Evolutionary conservation across 2,329 filamentous ascomycete genomes (phyloP), one percentile per base, ranked within the genome.

Genomic region (Westerdykella sp.): DNA sequence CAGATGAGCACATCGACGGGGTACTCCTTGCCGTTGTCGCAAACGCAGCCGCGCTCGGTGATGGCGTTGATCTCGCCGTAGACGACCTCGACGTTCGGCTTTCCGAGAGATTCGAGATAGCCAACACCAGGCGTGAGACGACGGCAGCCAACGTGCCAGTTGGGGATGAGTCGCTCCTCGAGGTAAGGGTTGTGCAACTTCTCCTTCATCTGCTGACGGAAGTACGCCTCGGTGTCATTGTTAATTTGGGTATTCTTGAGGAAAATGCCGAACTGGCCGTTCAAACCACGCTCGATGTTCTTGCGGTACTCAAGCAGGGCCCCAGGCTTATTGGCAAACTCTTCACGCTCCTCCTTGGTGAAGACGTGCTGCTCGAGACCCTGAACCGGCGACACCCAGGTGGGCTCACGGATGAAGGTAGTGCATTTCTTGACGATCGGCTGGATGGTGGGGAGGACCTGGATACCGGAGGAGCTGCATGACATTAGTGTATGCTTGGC

Each of bases 381-480:
- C 50, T 65, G 59, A 2, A 66, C 58, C 1, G 73, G 73, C 3
- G 71, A 70, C 1, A 77, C 69, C 74, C 74, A 78, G 0, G 73
- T 71, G 1, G 72, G 71, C 12, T 73, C 69, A 6, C 74, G 69
- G 39, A 78, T 73, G 46, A 76, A 77, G 10, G 71, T 74, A 2
- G 67, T 73, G 6, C 74, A 63, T 32, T 72, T 69, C 6, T 66
- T 57, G 37, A 69, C 71, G 25, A 65, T 54, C 1, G 67, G 62
- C 51, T 74, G 70, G 35, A 77, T 73, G 6, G 62, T 63, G 2
- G 73, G 72, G 2, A 76, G 68, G 5, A 80, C 68, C 54, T 80
- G 77, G 3, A 77, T 71, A 1, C 73, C 77, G 6, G 74, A 75
- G 34, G 75, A 76, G 1, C 78, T 78, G 37, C 66, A 34, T 3